Conservation (phyloP, 2,329 filamentous ascomycete species). For the Ophiostoma piceae region DNA sequence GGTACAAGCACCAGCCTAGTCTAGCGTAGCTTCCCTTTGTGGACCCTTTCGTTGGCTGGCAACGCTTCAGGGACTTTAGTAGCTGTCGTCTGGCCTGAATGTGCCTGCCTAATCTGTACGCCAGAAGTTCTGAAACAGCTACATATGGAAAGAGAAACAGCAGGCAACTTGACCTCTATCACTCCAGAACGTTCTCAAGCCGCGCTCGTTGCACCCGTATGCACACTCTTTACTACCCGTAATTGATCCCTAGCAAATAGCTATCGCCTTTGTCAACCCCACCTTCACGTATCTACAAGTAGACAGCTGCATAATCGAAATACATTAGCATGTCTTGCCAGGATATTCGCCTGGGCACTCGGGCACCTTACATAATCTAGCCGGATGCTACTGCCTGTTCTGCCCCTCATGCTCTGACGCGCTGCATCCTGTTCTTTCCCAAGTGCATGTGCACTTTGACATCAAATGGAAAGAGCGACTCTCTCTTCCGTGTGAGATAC, state of each 20-base stretch:
- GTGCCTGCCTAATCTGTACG: background rate
- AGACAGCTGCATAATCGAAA: conserved; percentile 3
- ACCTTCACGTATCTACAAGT: background rate
- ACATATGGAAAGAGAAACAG: background rate
- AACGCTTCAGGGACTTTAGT: background rate
- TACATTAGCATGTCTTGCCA: background rate
- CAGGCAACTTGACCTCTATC: background rate
- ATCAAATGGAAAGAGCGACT: background rate
- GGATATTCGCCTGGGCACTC: background rate
- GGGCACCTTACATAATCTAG: background rate
- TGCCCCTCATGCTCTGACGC: conserved; percentile 4
- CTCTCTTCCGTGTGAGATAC: background rate
- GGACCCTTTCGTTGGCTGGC: background rate
- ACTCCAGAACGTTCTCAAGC: background rate
- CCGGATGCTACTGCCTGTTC: conserved; percentile 8
- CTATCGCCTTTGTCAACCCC: background rate
- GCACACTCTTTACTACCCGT: background rate
- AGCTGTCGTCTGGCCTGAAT: background rate
- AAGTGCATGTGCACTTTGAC: background rate
- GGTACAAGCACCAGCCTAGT: background rate
- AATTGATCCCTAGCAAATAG: background rate
- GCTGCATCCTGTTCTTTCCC: background rate
- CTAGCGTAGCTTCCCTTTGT: background rate
- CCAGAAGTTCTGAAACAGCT: background rate
- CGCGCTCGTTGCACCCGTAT: background rate